Evolutionary conservation across 2,329 filamentous ascomycete species (phyloP).

Genomic region (Aspergillus texensis): DNA sequence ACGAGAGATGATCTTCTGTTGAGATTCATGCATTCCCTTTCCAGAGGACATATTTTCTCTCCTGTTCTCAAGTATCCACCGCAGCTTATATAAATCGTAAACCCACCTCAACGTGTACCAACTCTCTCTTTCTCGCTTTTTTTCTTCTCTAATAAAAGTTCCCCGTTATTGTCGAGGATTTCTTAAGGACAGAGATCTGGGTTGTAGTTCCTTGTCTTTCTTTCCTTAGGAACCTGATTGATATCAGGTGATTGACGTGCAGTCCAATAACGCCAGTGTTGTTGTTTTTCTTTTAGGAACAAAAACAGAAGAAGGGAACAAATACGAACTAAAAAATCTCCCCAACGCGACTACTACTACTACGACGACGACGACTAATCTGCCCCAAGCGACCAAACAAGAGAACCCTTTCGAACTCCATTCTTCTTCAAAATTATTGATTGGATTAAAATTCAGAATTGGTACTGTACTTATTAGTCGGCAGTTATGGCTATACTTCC

Average conservation of each 20-base stretch:
- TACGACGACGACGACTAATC: not conserved
- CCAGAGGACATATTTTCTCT: not conserved
- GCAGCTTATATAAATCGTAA: conserved; percentile 3
- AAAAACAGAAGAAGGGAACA: conserved; percentile 6
- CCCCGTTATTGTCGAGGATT: not conserved
- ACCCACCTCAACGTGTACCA: not conserved
- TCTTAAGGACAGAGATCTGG: not conserved
- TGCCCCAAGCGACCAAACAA: not conserved
- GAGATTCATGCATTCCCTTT: not conserved
- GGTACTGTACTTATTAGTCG: not conserved
- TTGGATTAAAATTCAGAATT: not conserved
- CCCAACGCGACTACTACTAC: not conserved
- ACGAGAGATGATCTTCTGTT: not conserved
- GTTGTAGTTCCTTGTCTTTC: not conserved
- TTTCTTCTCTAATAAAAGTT: not conserved
- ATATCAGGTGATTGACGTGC: not conserved
- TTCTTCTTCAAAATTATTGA: not conserved
- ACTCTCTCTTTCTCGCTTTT: not conserved
- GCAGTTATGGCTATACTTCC: conserved; percentile 37
- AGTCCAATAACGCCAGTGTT: not conserved
- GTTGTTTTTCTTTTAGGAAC: not conserved
- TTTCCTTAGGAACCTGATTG: not conserved
- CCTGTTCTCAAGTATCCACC: not conserved
- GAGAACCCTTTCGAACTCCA: not conserved
- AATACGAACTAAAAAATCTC: not conserved